Conservation (phyloP, 139 green algal species). For the Tetradesmus obliquus region DNA sequence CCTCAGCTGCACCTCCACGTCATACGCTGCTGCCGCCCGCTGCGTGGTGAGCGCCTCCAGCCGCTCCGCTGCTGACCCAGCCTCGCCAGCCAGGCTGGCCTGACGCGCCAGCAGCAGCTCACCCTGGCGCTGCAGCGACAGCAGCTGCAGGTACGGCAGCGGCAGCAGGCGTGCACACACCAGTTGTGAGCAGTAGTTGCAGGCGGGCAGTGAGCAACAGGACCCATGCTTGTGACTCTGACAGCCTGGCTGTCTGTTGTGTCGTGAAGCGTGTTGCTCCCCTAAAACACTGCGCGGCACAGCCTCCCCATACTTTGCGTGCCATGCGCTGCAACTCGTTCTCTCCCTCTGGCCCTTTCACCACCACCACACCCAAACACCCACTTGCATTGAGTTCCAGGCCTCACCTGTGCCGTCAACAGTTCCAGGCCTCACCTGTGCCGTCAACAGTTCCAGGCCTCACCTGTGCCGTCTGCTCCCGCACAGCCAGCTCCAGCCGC, state of each 20-base stretch:
- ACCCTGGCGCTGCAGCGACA: constrained; percentile 35
- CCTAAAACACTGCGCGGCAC: too few relatives aligned
- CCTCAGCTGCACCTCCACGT: constrained; percentile 66
- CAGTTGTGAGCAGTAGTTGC: neutral
- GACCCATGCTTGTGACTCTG: neutral
- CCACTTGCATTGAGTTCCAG: too few relatives aligned
- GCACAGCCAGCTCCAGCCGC: constrained; percentile 40
- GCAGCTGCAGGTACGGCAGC: constrained; percentile 9
- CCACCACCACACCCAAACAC: too few relatives aligned
- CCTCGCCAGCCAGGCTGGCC: neutral
- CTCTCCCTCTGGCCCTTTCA: too few relatives aligned
- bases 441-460: too few relatives aligned
- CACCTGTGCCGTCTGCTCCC: constrained; percentile 10
- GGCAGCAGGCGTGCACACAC: neutral
- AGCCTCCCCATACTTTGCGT: too few relatives aligned
- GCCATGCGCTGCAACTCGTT: too few relatives aligned
- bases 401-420: too few relatives aligned
- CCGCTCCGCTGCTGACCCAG: constrained; percentile 8
- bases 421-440: too few relatives aligned
- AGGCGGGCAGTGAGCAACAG: constrained; percentile 6
- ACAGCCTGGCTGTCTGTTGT: too few relatives aligned
- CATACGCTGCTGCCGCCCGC: constrained; percentile 47
- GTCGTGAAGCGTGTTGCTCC: too few relatives aligned
- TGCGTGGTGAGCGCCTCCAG: constrained; percentile 36
- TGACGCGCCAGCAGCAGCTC: constrained; percentile 41